A percentile compares a stretch with the other conserved stretches of the same genome.
Conservation (phyloP, 176 grass and related monocot genomes). For the Avena atlantica region DNA sequence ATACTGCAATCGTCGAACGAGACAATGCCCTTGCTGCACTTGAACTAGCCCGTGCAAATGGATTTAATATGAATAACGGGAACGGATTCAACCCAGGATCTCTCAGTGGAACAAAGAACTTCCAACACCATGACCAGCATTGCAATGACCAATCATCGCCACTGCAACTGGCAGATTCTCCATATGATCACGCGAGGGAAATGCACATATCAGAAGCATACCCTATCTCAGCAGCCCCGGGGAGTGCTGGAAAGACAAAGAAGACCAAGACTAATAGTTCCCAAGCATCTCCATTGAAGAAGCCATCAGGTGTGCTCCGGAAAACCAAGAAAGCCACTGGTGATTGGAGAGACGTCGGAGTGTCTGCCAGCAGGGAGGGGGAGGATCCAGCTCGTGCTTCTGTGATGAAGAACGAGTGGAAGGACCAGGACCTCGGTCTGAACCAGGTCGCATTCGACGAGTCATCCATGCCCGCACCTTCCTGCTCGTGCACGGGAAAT, state of each 20-base stretch:
- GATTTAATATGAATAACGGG: constrained; percentile 55
- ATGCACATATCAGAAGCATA: constrained; percentile 88
- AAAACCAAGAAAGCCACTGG: constrained; percentile 67
- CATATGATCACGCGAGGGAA: constrained; percentile 77
- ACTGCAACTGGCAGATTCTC: constrained; percentile 75
- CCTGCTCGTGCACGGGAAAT: constrained; percentile 80
- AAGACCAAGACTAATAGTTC: constrained; percentile 64
- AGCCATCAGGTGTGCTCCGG: constrained; percentile 55
- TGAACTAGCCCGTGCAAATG: constrained; percentile 61
- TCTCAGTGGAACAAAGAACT: constrained; percentile 50
- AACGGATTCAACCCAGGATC: constrained; percentile 51
- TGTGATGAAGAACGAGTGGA: constrained; percentile 77
- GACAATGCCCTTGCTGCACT: constrained; percentile 82
- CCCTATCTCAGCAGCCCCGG: constrained; percentile 59
- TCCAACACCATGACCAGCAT: constrained; percentile 61
- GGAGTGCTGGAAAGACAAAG: constrained; percentile 61
- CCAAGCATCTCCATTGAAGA: constrained; percentile 62
- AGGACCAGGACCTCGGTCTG: constrained; percentile 76
- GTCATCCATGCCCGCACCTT: constrained; percentile 72
- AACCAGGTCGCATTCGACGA: constrained; percentile 78
- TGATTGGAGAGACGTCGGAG: constrained; percentile 51
- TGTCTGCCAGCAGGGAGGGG: constrained; percentile 33
- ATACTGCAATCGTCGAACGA: constrained; percentile 75
- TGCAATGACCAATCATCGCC: constrained; percentile 67
- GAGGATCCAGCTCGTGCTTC: constrained; percentile 46